Evolutionary conservation across 805 yeast genomes (phyloP), one percentile per base, ranked within the genome.

Genomic region (Saccharomycopsis sp.): DNA sequence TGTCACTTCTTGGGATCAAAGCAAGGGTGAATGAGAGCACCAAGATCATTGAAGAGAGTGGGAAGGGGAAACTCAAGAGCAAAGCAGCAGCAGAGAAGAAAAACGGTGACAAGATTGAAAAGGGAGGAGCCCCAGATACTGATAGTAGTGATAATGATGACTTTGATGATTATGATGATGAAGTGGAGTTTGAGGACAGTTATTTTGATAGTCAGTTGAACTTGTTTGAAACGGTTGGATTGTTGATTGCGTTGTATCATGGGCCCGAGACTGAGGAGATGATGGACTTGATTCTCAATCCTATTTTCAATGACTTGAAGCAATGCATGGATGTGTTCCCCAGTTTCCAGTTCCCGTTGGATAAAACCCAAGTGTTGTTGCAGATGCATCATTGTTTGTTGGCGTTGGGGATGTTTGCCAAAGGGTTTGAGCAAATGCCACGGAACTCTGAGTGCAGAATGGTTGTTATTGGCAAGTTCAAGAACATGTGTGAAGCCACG

Each of bases 321-420:
- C 63, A 64, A 17, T 77, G 86, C 52, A 74, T 85, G 26, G 63
- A 70, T 15, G 57, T 64, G 4, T 64, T 61, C 41, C 57, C 61
- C 21, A 54, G 47, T 25, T 52, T 56, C 3, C 56, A 61, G 4
- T 54, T 50, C 15, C 52, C 63, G 20, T 58, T 50, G 13, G 59
- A 59, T 42, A 66, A 65, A 20, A 63, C 68, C 27, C 64, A 67
- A 31, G 53, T 70, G 25, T 68, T 80, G 2, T 60, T 84, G 34
- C 92, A 85, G 55, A 80, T 86, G 2, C 95, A 92, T 58, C 96
- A 89, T 56, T 71, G 79, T 25, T 62, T 92, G 36, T 75, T 85
- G 76, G 88, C 96, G 0, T 74, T 89, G 34, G 96, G 96, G 34
- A 85, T 96, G 0, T 70, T 88, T 53, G 80, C 87, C 3, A 75